Evolutionary conservation across 179 eudicot species (phyloP).

Genomic region (Dionaea muscipula): DNA sequence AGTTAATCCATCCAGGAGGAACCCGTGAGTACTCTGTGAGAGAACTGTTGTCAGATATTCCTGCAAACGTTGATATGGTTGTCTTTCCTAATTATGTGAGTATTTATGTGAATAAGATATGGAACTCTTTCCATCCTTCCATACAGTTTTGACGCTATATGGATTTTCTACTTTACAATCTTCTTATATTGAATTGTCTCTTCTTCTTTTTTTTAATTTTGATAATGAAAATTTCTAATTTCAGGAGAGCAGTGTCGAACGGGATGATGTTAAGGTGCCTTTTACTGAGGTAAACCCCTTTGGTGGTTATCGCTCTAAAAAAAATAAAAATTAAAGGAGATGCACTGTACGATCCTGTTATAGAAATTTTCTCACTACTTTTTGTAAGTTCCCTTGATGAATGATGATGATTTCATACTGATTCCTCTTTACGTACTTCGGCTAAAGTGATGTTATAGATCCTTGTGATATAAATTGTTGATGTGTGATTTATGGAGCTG

Average conservation of each 20-base stretch:
- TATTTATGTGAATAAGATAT: constrained; percentile 1
- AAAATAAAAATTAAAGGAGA: too few species aligned
- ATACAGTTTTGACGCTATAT: too few species aligned
- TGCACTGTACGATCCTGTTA: too few species aligned
- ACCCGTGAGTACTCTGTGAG: constrained; percentile 61
- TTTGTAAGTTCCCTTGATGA: too few species aligned
- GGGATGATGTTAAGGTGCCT: constrained; percentile 27
- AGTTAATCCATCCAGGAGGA: constrained; percentile 77
- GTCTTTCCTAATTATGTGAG: constrained; percentile 79
- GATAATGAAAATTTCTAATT: constrained; percentile 1
- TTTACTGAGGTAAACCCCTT: constrained; percentile 26
- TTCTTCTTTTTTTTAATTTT: not conserved
- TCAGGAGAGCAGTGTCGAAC: constrained; percentile 41
- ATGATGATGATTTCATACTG: too few species aligned
- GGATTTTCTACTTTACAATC: too few species aligned
- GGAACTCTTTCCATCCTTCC: not conserved
- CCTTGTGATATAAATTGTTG: too few species aligned
- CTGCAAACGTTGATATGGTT: constrained; percentile 57
- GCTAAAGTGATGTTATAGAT: too few species aligned
- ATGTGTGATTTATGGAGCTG: too few species aligned
- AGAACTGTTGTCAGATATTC: constrained; percentile 47
- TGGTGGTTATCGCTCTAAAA: not conserved
- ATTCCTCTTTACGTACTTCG: too few species aligned
- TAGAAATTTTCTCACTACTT: too few species aligned
- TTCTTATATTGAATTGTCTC: too few species aligned